phyloP scores from a whole-genome alignment of 208 protist species.

The Endotrypanum monterogeii region DNA sequence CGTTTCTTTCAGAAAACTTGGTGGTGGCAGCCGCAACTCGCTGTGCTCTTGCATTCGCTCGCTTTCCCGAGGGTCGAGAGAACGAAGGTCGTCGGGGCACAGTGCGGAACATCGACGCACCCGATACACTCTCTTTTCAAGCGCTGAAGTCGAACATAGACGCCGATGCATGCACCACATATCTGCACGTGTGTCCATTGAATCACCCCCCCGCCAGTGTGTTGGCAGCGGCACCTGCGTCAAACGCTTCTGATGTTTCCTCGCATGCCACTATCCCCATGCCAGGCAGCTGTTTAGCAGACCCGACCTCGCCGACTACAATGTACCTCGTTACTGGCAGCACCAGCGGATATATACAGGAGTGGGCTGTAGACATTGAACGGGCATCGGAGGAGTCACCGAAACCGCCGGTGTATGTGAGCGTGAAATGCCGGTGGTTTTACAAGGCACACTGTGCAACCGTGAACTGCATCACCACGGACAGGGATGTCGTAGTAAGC shows the following conservation, averaged over 20 bases:
- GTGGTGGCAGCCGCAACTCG: conserved; percentile 24
- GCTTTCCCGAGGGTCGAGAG: neutral
- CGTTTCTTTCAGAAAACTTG: conserved; percentile 19
- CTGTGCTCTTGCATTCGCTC: conserved; percentile 22
- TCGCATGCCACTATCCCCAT: neutral
- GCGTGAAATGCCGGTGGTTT: conserved; percentile 44
- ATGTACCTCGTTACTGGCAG: conserved; percentile 48
- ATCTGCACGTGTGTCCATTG: conserved; percentile 28
- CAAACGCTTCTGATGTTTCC: too few relatives aligned
- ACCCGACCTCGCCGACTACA: neutral
- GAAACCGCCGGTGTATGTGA: neutral
- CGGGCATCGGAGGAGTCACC: neutral
- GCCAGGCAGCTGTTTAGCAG: neutral
- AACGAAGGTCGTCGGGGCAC: neutral
- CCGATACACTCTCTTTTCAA: conserved; percentile 17
- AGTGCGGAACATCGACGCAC: neutral
- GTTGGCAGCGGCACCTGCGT: neutral
- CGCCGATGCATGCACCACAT: conserved; percentile 24
- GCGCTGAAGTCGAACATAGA: conserved; percentile 16
- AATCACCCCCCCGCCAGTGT: conserved; percentile 1
- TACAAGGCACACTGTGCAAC: conserved; percentile 59
- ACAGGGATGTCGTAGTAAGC: conserved; percentile 62
- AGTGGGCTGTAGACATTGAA: conserved; percentile 38
- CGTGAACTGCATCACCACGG: conserved; percentile 51
- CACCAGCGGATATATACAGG: conserved; percentile 61